A percentile compares a stretch with the other conserved stretches of the same genome.
phyloP scores from a whole-genome alignment of 1,284 basidiomycete species.

The Pseudozyma hubeiensis region DNA sequence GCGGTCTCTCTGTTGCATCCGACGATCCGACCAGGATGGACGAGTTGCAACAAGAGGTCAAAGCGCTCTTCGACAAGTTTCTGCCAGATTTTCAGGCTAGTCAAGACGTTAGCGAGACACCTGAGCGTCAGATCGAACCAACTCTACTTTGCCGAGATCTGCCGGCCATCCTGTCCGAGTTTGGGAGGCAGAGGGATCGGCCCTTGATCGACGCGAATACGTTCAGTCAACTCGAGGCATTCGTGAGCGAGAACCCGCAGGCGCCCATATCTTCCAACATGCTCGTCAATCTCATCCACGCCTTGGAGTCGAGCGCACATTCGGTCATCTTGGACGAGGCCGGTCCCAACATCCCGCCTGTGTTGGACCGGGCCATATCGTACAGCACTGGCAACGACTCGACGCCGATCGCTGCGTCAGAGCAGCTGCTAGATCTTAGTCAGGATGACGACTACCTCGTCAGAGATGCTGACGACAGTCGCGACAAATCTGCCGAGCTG shows the following conservation, averaged over 20 bases:
- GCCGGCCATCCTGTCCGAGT: conserved; percentile 43
- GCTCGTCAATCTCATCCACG: conserved; percentile 46
- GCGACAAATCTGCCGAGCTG: conserved; percentile 36
- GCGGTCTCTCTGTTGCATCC: conserved; percentile 22
- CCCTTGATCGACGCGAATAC: conserved; percentile 42
- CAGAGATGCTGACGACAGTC: conserved; percentile 28
- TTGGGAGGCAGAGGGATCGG: conserved; percentile 34
- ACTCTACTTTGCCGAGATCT: conserved; percentile 43
- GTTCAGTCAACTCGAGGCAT: conserved; percentile 35
- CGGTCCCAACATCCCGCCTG: conserved; percentile 16
- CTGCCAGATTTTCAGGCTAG: conserved; percentile 28
- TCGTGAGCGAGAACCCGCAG: conserved; percentile 39
- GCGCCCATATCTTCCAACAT: conserved; percentile 43
- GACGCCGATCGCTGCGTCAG: conserved; percentile 25
- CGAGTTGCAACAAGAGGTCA: conserved; percentile 31
- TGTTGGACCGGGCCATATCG: conserved; percentile 26
- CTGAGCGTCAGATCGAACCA: conserved; percentile 11
- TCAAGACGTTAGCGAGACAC: conserved; percentile 15
- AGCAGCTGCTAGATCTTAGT: conserved; percentile 28
- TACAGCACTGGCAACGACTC: conserved; percentile 39
- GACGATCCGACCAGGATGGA: conserved; percentile 32
- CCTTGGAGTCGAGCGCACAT: conserved; percentile 37
- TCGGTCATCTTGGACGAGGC: conserved; percentile 27
- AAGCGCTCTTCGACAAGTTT: conserved; percentile 43
- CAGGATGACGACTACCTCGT: conserved; percentile 40